Base-by-base conservation (phyloP, 805 yeast genomes). In the Sugiyamaella mastotermitis region DNA sequence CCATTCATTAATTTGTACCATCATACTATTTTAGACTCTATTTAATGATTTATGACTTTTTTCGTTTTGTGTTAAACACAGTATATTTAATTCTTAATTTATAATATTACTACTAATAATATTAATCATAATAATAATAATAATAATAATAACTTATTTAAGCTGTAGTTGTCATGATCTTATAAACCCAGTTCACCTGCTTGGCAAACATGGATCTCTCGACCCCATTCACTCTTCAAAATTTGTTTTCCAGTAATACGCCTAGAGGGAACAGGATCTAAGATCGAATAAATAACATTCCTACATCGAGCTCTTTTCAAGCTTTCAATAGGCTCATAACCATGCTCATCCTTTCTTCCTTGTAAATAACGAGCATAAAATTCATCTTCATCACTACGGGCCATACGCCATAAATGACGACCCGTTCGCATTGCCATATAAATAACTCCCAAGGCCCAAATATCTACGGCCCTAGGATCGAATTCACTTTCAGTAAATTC, bases 191-290 rank as follows among this genome's bases (percentile, higher is more conserved):
- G 35, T 23, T 70, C 77, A 20, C 83, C 87, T 15, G 85, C 84
- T 31, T 72, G 76, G 58, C 95, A 86, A 19, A 84, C 78, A 41
- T 63, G 69, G 47, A 88, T 85, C 58, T 83, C 94, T 42, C 97
- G 68, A 1, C 92, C 94, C 97, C 97, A 88, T 60, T 90, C 97
- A 57, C 92, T 80, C 53, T 82, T 86, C 55, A 90, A 68, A 16
- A 87, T 77, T 61, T 90, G 96, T 48, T 75, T 75, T 9, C 92
- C 92, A 14, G 83, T 87, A 46, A 90, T 81, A 57, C 97, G 72
- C 53, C 96, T 71, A 16, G 71, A 66, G 3, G 97, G 94, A 30
- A 78, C 75, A 1, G 97, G 97, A 56, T 90, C 97, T 52, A 90
- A 66, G 37, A 90, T 80, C 11, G 95, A 84, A 58, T 88, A 88